Conservation (phyloP, 768 basidiomycete genomes). For the Boletus subcaerulescens region DNA sequence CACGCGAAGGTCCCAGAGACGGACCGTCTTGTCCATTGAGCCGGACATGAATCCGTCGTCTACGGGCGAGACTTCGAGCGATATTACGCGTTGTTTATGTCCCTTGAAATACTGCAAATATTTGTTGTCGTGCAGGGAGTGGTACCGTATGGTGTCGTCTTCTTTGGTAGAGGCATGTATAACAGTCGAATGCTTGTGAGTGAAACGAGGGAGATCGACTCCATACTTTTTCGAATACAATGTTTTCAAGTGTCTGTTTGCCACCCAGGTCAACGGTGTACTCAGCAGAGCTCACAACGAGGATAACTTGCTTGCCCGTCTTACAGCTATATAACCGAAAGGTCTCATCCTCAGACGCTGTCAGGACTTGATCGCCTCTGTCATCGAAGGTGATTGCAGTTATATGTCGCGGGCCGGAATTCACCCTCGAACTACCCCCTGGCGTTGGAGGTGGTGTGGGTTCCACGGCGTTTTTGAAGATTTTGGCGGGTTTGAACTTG, state of each 20-base stretch:
- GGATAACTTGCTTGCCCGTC: conserved; percentile 84
- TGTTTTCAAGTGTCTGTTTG: conserved; percentile 64
- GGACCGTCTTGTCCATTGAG: conserved; percentile 90
- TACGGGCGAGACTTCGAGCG: conserved; percentile 86
- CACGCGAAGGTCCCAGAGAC: conserved; percentile 91
- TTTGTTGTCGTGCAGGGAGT: conserved; percentile 94
- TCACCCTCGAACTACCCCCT: conserved; percentile 34
- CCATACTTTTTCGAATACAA: conserved; percentile 96
- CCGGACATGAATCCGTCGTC: conserved; percentile 97
- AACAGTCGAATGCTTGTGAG: conserved; percentile 83
- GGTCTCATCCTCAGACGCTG: conserved; percentile 88
- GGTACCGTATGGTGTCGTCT: conserved; percentile 92
- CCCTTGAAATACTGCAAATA: conserved; percentile 96
- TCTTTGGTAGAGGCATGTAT: conserved; percentile 93
- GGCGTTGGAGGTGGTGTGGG: conserved; percentile 47
- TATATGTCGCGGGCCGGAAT: conserved; percentile 63
- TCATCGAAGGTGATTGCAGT: conserved; percentile 92
- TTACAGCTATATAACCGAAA: conserved; percentile 87
- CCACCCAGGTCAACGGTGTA: conserved; percentile 28
- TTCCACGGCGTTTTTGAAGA: conserved; percentile 80
- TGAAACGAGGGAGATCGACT: conserved; percentile 90
- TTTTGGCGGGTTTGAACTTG: conserved; percentile 84
- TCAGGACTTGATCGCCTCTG: conserved; percentile 80
- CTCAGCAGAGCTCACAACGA: conserved; percentile 14
- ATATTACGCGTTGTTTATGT: conserved; percentile 85